Evolutionary conservation across 169 alveolate species (phyloP), one percentile per base, ranked within the genome.

Genomic region (Babesia ovis): DNA sequence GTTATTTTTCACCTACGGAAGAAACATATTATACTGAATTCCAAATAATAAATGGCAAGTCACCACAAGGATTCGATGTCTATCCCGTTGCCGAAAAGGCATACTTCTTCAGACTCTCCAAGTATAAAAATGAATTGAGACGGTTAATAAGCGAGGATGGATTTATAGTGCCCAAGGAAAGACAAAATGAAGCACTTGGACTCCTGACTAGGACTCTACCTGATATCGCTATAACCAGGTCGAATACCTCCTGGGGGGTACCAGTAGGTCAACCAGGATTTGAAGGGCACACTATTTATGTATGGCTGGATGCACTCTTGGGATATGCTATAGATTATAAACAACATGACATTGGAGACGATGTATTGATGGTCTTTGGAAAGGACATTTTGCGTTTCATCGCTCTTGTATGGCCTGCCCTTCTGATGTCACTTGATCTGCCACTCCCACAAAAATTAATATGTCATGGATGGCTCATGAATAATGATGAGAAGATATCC

Each of bases 251-350:
- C 12, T 88, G 91, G 91, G 93, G 91, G n/a, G 77, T 88, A 22
- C 59, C 72, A 32, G 71, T 84, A 32, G 94, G 48, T 34, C 53
- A 67, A n/a, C 90, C 71, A 11, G 91, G 92, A n/a, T 64, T 64
- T 20, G 74, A 64, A 25, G 74, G 48, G 23, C 74, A 64, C 23
- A 83, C 93, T 25, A 77, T 94, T 55, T 93, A 94, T 68, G 98
- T 94, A 6, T 94, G 98, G 97, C 77, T 94, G 32, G 98, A 94
- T 73, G 98, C 98, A 5, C 69, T 94, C 22, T 50, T 90, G 42
- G 93, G 94, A 18, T 94, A 94, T 68, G n/a, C 22, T 5, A 56
- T 34, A 18, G 39, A 69, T 32, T n/a, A 56, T 16, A 20, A 20
- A 11, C 51, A 31, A n/a, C n/a, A 31, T 29, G 55, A 50, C 18